A percentile compares a stretch with the other conserved stretches of the same genome.
Evolutionary conservation across 768 basidiomycete species (phyloP).

Genomic region (Nevesoporus exiguus): DNA sequence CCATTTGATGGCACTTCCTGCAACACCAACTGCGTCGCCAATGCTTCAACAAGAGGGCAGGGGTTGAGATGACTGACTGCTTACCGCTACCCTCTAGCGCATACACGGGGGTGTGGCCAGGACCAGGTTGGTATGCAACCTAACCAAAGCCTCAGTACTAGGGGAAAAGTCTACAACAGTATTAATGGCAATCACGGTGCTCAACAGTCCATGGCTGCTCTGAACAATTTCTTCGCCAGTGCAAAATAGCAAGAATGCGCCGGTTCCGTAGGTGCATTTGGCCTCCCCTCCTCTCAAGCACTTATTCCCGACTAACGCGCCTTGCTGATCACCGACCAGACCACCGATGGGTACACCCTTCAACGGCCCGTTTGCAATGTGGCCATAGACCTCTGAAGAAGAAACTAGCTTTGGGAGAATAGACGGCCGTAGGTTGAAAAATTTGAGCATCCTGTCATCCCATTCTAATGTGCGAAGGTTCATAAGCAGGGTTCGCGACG

Average conservation of each 20-base stretch:
- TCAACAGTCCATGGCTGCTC: constrained; percentile 83
- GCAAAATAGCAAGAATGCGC: constrained; percentile 94
- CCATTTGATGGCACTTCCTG: constrained; percentile 95
- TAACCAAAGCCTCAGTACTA: constrained; percentile 27
- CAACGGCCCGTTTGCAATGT: constrained; percentile 62
- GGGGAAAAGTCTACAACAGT: background rate
- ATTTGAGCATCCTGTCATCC: constrained; percentile 78
- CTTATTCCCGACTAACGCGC: constrained; percentile 94
- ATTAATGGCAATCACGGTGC: constrained; percentile 62
- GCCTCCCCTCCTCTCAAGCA: constrained; percentile 89
- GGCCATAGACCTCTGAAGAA: constrained; percentile 89
- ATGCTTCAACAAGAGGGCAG: background rate
- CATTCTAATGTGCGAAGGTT: constrained; percentile 79
- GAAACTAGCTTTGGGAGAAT: constrained; percentile 86
- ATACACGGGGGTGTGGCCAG: constrained; percentile 75
- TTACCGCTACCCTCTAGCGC: constrained; percentile 92
- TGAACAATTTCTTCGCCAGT: constrained; percentile 85
- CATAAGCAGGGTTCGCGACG: constrained; percentile 91
- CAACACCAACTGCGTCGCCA: constrained; percentile 69
- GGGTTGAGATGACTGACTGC: constrained; percentile 25
- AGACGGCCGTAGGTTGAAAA: constrained; percentile 77
- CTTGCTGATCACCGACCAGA: constrained; percentile 97
- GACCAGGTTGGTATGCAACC: constrained; percentile 90
- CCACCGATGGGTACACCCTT: constrained; percentile 84
- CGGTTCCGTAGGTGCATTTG: constrained; percentile 98